phyloP scores from a whole-genome alignment of 1,284 basidiomycete species.

The Schizophyllum amplum region DNA sequence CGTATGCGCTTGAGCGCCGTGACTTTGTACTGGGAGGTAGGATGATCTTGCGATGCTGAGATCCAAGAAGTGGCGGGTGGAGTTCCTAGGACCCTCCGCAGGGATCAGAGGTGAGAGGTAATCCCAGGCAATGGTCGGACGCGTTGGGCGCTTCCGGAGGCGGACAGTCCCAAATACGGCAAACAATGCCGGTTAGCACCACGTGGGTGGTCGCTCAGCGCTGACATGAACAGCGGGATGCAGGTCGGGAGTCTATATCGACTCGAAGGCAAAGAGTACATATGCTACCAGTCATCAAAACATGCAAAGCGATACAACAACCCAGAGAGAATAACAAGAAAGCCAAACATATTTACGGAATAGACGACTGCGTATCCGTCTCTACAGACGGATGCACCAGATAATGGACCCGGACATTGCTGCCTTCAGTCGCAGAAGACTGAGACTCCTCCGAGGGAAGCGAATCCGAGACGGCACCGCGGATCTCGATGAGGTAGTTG shows the following conservation, averaged over 20 bases:
- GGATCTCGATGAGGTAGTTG: slow-evolving; percentile 77
- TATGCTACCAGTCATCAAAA: not conserved
- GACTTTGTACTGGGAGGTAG: not conserved
- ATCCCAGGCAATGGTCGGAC: not conserved
- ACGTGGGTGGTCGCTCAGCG: not conserved
- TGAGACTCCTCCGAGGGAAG: slow-evolving; percentile 57
- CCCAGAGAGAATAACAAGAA: not conserved
- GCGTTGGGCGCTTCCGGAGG: not conserved
- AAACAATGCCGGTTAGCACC: not conserved
- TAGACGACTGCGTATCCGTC: not conserved
- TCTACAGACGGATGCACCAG: slow-evolving; percentile 80
- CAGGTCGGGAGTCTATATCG: no score
- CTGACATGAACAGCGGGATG: no score
- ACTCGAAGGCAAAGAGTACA: not conserved
- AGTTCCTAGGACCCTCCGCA: not conserved
- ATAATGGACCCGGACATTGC: slow-evolving; percentile 64
- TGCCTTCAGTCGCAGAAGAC: slow-evolving; percentile 39
- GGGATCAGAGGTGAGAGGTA: not conserved
- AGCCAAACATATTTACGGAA: not conserved
- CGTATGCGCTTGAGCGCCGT: not conserved
- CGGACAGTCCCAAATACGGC: not conserved
- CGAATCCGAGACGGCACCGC: slow-evolving; percentile 75
- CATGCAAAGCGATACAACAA: no score
- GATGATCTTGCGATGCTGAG: not conserved
- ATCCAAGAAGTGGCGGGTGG: not conserved